Evolutionary conservation across 1,284 basidiomycete species (phyloP), one percentile per base, ranked within the genome.

Genomic region (Phaffia rhodozyma): DNA sequence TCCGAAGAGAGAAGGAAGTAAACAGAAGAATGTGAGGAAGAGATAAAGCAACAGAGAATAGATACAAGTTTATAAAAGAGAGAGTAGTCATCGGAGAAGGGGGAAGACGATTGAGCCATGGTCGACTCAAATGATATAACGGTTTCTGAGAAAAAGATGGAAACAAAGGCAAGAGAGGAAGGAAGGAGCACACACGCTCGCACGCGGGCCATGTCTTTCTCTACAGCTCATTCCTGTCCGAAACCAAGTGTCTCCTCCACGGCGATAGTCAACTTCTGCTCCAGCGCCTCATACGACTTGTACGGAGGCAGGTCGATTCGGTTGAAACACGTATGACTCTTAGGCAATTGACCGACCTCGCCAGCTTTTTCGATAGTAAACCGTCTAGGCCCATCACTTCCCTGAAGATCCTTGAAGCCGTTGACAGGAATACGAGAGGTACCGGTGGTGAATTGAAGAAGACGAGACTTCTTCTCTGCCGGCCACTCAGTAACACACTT

Each of bases 341-440:
- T 86, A 9, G 91, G 92, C 66, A 96, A 76, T 69, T 91, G 89
- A 52, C 83, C 84, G 38, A 90, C 86, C 75, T 94, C 90, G n/a
- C 91, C 91, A 57, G 86, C 88, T 76, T 94, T 96, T 77, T 96
- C 92, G 69, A 97, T 94, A 20, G 91, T 96, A 76, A 96, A 96
- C 66, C 91, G 80, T 61, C 91, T 80, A 5, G 96, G 94, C 0
- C 94, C 94, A 75, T 98, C 94, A 1, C 90, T 93, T 7, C 94
- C 94, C 77, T 97, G 94, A 32, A 99, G 79, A 72, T 98, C 96
- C 76, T 97, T 97, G 83, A 98, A 98, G 1, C 96, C 96, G 75
- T 97, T 97, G 74, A 98, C 96, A 5, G 96, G 96, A 64, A 98
- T 91, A 70, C 94, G 82, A 47, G 89, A 93, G 11, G 96, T 98